Conservation (phyloP, 106 monocot genomes). For the Iris macrosiphon region DNA sequence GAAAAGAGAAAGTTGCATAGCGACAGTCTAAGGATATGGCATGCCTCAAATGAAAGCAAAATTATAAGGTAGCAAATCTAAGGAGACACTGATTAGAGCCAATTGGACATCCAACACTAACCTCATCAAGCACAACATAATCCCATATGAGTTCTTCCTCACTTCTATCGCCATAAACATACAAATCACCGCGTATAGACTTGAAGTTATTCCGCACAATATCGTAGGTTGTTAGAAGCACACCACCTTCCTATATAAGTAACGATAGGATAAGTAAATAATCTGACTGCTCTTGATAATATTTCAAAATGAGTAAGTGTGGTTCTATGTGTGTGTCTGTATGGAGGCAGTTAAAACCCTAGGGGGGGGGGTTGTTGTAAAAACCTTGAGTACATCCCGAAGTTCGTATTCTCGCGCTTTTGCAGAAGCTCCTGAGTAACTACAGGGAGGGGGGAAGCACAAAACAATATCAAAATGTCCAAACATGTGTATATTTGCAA, state of each 20-base stretch:
- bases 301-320: neutral
- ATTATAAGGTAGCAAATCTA: too few relatives aligned
- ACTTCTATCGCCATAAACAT: conserved; percentile 15
- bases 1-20: too few relatives aligned
- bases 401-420: conserved; percentile 77
- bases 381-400: conserved; percentile 60
- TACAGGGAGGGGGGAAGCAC: conserved; percentile 16
- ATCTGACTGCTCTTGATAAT: too few relatives aligned
- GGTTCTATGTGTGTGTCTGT: neutral
- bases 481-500: neutral
- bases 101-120: too few relatives aligned
- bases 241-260: conserved; percentile 60
- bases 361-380: too few relatives aligned
- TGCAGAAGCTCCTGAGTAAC: conserved; percentile 72
- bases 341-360: neutral
- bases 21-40: too few relatives aligned
- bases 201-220: conserved; percentile 89
- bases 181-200: conserved; percentile 58
- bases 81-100: too few relatives aligned
- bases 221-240: conserved; percentile 97
- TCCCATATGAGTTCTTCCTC: conserved; percentile 79
- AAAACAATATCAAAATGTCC: neutral
- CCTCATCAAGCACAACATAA: conserved; percentile 94
- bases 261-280: neutral
- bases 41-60: too few relatives aligned